Percentiles rank a stretch among this genome's conserved stretches.
Conservation (phyloP, 495 filamentous ascomycete species). For the Ramalina intermedia region DNA sequence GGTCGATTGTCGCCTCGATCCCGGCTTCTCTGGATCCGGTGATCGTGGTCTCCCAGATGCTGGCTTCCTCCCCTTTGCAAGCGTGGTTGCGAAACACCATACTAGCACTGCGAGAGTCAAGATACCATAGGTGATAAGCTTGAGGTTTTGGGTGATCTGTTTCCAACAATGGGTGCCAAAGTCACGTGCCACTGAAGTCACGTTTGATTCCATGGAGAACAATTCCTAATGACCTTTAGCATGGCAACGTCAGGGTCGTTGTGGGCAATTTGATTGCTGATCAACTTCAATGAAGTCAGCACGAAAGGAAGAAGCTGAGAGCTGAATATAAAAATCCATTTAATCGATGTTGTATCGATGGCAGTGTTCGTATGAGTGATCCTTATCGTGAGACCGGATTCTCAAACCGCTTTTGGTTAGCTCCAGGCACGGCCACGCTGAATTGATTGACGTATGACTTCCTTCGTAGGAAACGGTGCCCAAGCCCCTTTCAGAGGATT, state of each 20-base stretch:
- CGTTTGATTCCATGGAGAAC: too few species aligned
- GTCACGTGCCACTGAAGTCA: too few species aligned
- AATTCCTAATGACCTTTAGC: too few species aligned
- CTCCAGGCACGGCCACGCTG: not conserved
- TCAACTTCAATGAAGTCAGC: too few species aligned
- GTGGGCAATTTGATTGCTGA: too few species aligned
- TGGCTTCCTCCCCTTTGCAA: constrained; percentile 2
- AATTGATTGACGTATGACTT: not conserved
- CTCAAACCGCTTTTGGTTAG: constrained; percentile 11
- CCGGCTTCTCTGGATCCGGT: constrained; percentile 13
- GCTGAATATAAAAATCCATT: not conserved
- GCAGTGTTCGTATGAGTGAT: not conserved
- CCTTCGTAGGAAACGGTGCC: not conserved
- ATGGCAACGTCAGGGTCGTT: too few species aligned
- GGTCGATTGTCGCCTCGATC: not conserved
- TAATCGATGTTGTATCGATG: not conserved
- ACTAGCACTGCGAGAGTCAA: constrained; percentile 1
- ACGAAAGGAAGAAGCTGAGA: not conserved
- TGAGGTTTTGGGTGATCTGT: not conserved
- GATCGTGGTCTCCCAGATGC: constrained; percentile 1
- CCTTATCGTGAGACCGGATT: constrained; percentile 5
- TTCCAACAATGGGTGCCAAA: too few species aligned
- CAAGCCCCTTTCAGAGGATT: not conserved
- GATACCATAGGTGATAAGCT: constrained; percentile 3
- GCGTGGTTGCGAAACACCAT: constrained; percentile 2